These are phyloP conservation scores for Acer yangbiense DNA, from an alignment of 345 rosid species.

Conservation along the genomic window DNA sequence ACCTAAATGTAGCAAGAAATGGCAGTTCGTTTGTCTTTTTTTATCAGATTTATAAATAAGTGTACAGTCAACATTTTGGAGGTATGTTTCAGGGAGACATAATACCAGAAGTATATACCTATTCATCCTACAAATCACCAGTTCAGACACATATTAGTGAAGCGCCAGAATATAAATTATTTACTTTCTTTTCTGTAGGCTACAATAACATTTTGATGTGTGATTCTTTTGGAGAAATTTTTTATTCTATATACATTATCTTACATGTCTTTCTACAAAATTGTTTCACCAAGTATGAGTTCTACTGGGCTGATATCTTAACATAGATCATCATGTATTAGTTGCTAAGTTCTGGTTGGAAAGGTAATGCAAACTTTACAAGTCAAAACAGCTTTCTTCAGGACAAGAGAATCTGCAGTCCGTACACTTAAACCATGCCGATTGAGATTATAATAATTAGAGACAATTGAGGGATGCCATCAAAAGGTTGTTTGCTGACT, in stretches of 20 bases:
- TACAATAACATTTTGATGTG: not conserved
- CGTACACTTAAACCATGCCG: no score
- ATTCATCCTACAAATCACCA: not conserved
- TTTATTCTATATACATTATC: not conserved
- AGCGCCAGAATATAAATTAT: not conserved
- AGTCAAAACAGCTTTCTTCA: no score
- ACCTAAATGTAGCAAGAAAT: not conserved
- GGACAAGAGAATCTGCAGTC: no score
- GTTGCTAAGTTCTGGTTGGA: no score
- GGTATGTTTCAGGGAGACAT: not conserved
- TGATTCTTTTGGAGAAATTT: not conserved
- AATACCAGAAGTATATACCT: not conserved
- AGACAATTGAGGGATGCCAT: no score
- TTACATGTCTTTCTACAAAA: not conserved
- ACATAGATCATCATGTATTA: no score
- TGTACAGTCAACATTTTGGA: conserved; percentile 1
- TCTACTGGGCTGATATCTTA: no score
- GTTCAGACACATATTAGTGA: not conserved
- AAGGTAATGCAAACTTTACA: no score
- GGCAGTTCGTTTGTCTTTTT: conserved; percentile 15
- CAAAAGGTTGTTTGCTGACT: no score
- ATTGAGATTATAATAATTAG: no score
- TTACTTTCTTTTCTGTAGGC: not conserved
- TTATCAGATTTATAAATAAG: not conserved
- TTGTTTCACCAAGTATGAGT: no score